These are phyloP conservation scores for Mycocentrospora acerina DNA, from an alignment of 2,329 filamentous ascomycete species.

Conservation along the genomic window DNA sequence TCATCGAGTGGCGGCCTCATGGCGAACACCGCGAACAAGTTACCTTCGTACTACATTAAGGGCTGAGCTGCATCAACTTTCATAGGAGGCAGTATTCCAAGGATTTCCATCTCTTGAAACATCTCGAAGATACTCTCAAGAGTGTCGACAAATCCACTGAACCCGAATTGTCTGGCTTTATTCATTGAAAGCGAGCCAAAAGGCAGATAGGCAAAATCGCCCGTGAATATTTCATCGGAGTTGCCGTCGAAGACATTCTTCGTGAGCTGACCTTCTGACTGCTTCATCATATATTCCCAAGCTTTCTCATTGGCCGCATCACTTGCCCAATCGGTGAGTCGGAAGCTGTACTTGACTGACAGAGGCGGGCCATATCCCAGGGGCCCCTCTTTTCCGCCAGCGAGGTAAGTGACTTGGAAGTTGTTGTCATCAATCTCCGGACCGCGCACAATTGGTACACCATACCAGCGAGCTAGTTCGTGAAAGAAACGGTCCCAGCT, in stretches of 20 bases:
- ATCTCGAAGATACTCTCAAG: conserved; percentile 15
- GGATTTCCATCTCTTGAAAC: conserved; percentile 12
- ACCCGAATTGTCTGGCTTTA: conserved; percentile 11
- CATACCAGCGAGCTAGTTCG: conserved; percentile 14
- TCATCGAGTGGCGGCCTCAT: too few species aligned
- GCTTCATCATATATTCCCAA: conserved; percentile 10
- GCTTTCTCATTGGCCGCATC: not conserved
- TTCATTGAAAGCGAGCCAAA: conserved; percentile 8
- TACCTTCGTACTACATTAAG: conserved; percentile 4
- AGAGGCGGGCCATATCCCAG: conserved; percentile 9
- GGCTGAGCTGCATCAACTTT: conserved; percentile 8
- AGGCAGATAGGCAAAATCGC: conserved; percentile 4
- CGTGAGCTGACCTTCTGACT: conserved; percentile 6
- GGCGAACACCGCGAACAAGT: too few species aligned
- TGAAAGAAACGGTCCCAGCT: conserved; percentile 11
- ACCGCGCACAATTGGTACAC: too few species aligned
- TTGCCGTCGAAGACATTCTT: conserved; percentile 7
- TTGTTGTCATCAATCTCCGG: conserved; percentile 1
- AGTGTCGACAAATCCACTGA: conserved; percentile 12
- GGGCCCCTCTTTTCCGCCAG: conserved; percentile 7
- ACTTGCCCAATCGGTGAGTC: conserved; percentile 3
- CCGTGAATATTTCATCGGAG: conserved; percentile 5
- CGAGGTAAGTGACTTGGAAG: too few species aligned
- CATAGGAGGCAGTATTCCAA: conserved; percentile 10
- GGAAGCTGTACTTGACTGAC: not conserved